Conservation (phyloP, 768 basidiomycete species). For the Coprinopsis strossmayeri region DNA sequence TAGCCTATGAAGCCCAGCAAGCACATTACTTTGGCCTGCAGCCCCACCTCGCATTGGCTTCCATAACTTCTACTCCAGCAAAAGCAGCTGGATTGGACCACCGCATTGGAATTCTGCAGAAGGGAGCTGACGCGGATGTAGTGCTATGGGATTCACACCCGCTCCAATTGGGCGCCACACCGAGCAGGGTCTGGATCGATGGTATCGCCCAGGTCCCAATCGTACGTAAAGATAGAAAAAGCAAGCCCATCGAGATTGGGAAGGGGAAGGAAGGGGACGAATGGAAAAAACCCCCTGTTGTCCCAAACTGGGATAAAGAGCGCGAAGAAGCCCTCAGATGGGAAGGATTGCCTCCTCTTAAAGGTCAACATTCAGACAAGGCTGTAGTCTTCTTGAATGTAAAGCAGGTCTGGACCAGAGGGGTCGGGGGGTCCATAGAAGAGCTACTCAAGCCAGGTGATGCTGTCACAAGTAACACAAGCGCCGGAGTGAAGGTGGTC, state of each 20-base stretch:
- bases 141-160: conserved; percentile 78
- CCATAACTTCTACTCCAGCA: conserved; percentile 65
- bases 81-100: conserved; percentile 65
- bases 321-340: conserved; percentile 50
- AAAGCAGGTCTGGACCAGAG: conserved; percentile 36
- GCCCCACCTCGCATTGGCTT: conserved; percentile 48
- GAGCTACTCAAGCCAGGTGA: conserved; percentile 17
- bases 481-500: conserved; percentile 29
- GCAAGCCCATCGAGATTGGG: conserved; percentile 35
- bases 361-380: conserved; percentile 25
- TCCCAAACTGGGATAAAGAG: conserved; percentile 63
- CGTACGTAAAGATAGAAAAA: conserved; percentile 30
- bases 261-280: conserved; percentile 37
- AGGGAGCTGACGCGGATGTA: conserved; percentile 61
- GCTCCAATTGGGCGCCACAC: conserved; percentile 67
- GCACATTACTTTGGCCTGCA: conserved; percentile 64
- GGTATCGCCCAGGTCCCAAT: conserved; percentile 66
- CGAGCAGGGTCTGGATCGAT: conserved; percentile 76
- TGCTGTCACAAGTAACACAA: conserved; percentile 15
- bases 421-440: conserved; percentile 23
- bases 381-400: conserved; percentile 65
- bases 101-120: conserved; percentile 57
- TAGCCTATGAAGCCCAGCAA: conserved; percentile 67
- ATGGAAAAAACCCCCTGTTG: conserved; percentile 41
- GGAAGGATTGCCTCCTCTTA: conserved; percentile 66